Evolutionary conservation across 2,329 filamentous ascomycete species (phyloP), one percentile per base, ranked within the genome.

Genomic region (Xylariomycetidae sp.): DNA sequence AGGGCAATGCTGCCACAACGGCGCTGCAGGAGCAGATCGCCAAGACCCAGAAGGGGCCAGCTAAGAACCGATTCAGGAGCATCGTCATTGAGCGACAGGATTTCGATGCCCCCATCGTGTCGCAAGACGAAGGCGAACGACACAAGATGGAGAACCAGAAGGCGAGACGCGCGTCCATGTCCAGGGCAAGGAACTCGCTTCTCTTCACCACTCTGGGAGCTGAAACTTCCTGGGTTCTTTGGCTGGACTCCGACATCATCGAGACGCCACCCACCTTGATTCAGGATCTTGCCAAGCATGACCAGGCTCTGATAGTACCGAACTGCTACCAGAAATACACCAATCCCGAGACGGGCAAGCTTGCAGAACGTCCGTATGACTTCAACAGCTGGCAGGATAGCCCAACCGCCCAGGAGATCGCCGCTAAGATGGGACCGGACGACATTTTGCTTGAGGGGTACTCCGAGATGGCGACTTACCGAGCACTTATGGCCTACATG

Each of bases 321-420:
- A 98, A 98, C 58, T 96, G 90, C 68, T 95, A 84, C 70, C 92
- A 98, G 64, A 72, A 83, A 43, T 96, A 77, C 63, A 74, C 74
- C 29, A 82, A 95, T 43, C 50, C 67, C 1, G 72, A 82, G 10
- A 80, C 74, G 32, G 81, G 82, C 52, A 70, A 77, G 44, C 75
- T 76, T 66, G 77, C 80, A 26, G 78, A 90, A 53, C 78, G 92
- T 4, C 79, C 89, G 0, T 98, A 98, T 59, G 92, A 98, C 64
- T 96, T 82, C 71, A 98, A 98, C 66, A 94, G 85, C 57, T 98
- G 92, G 92, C 79, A 90, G 52, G 92, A 98, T 56, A 94, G 85
- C 54, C 73, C 81, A 1, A 81, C 74, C 2, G 90, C 92, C 1
- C 74, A 82, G 53, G 72, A 83, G 22, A 65, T 98, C 43, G 89